A percentile compares a stretch with the other conserved stretches of the same genome.
Evolutionary conservation across 805 yeast species (phyloP).

Genomic region (Sungouiella blattae): DNA sequence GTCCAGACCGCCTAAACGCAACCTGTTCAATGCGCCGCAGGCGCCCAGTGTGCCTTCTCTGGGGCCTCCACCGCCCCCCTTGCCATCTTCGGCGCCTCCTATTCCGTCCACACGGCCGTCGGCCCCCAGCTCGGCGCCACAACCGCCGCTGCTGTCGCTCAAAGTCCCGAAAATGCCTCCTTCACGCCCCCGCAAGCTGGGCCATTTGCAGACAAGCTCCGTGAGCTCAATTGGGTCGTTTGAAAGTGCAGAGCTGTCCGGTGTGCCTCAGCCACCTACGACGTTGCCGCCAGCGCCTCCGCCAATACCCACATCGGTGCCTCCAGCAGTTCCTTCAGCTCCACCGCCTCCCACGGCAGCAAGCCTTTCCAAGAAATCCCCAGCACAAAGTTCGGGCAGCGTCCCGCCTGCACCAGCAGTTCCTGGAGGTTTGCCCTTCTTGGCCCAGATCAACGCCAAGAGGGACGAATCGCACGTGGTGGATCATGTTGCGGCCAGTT

Average conservation of each 20-base stretch:
- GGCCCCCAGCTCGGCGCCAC: constrained; percentile 16
- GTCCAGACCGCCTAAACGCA: constrained; percentile 12
- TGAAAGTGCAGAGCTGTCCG: constrained; percentile 5
- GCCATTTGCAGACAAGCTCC: constrained; percentile 27
- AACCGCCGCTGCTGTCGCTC: constrained; percentile 4
- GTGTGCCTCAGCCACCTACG: constrained; percentile 1
- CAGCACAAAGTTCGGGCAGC: background rate
- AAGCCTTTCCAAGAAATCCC: constrained; percentile 1
- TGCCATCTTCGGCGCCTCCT: constrained; percentile 16
- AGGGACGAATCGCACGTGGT: constrained; percentile 8
- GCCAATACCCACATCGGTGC: background rate
- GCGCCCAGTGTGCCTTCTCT: constrained; percentile 22
- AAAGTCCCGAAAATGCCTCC: constrained; percentile 37
- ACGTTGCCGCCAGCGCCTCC: constrained; percentile 2
- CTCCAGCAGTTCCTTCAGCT: constrained; percentile 4
- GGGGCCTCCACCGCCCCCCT: constrained; percentile 16
- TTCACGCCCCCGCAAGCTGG: constrained; percentile 36
- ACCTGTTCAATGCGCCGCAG: constrained; percentile 12
- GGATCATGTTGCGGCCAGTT: background rate
- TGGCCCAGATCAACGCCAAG: constrained; percentile 15
- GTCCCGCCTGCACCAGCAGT: constrained; percentile 7
- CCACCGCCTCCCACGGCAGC: constrained; percentile 8
- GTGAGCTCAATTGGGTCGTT: constrained; percentile 17
- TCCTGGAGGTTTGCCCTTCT: constrained; percentile 12
- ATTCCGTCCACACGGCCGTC: constrained; percentile 7